Percentiles rank a stretch among this genome's conserved stretches.
These are phyloP conservation scores for Claviceps cyperi DNA, from an alignment of 2,329 filamentous ascomycete species.

Conservation along the genomic window DNA sequence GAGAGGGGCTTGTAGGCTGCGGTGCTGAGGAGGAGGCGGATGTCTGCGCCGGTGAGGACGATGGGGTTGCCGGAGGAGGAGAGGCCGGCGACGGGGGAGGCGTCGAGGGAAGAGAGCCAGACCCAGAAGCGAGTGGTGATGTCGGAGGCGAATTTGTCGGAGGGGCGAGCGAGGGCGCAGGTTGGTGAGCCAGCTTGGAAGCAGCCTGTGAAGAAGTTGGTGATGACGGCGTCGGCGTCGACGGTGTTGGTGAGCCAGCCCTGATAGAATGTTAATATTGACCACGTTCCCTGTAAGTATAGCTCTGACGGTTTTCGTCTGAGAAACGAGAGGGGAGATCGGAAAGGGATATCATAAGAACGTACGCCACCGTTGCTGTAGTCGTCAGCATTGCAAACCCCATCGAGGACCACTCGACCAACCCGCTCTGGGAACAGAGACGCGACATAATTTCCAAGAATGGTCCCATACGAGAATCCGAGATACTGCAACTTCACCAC, in stretches of 20 bases:
- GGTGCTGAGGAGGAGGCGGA: slow-evolving; percentile 13
- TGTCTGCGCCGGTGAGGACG: slow-evolving; percentile 18
- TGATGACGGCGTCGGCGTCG: slow-evolving; percentile 22
- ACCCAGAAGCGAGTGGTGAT: slow-evolving; percentile 19
- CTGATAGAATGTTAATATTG: slow-evolving; percentile 5
- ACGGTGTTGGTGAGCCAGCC: slow-evolving; percentile 22
- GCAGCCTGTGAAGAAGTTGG: slow-evolving; percentile 22
- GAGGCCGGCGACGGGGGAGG: slow-evolving; percentile 13
- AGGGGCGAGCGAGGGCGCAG: slow-evolving; percentile 16
- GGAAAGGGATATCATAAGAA: neutral
- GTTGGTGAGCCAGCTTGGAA: slow-evolving; percentile 13
- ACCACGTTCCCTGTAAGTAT: no score
- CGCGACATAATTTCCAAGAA: slow-evolving; percentile 21
- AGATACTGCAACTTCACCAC: slow-evolving; percentile 27
- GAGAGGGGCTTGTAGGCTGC: slow-evolving; percentile 18
- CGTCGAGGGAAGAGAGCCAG: slow-evolving; percentile 17
- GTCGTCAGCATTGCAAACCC: slow-evolving; percentile 22
- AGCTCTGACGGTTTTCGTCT: neutral
- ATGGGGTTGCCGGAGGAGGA: slow-evolving; percentile 9
- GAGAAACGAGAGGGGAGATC: neutral
- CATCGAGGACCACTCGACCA: slow-evolving; percentile 27
- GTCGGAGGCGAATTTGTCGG: slow-evolving; percentile 15
- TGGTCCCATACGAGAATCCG: slow-evolving; percentile 32
- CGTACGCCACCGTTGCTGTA: slow-evolving; percentile 18
- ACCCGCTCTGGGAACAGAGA: slow-evolving; percentile 23